Evolutionary conservation across 805 yeast species (phyloP), one percentile per base, ranked within the genome.

Genomic region (Candida lessepsii): DNA sequence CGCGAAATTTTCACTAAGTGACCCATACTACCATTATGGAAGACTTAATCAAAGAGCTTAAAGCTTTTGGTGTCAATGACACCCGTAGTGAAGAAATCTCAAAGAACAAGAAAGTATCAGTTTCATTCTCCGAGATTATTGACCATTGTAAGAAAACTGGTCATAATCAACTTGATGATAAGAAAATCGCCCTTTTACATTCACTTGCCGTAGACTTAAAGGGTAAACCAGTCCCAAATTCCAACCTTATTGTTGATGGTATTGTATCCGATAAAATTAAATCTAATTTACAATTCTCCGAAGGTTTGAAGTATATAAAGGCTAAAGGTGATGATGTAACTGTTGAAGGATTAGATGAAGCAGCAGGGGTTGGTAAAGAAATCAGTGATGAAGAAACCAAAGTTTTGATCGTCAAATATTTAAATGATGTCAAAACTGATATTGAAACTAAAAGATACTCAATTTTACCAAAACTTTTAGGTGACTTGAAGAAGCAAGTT

Each of bases 31-130:
- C 6, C 11, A 25, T 5, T 10, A 39, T 39, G 42, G 48, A 42
- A 35, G 71, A 67, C 41, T 51, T 68, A 34, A 48, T 54, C 6
- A 46, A 50, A 16, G 58, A 61, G 24, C 76, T 78, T 42, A 53
- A 63, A 41, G 54, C 61, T 37, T 58, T 83, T 42, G 95, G 95
- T 10, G 78, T 86, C 50, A 79, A 76, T 51, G 91, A 83, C 13
- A 71, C 79, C 51, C 87, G 86, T 60, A 72, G 86, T 44, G 77
- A 80, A 36, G 98, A 93, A 57, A 82, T 89, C 42, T 61, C 80
- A 41, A 91, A 88, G 61, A 91, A 93, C 68, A 81, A 81, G 58
- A 90, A 90, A 61, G 95, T 90, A 29, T 76, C 91, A 13, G 68
- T 70, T 29, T 78, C 95, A 1, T 72, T 93, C 38, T 73, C 70